These are phyloP conservation scores for Benincasa hispida DNA, from an alignment of 306 rosid genomes.

Conservation along the genomic window DNA sequence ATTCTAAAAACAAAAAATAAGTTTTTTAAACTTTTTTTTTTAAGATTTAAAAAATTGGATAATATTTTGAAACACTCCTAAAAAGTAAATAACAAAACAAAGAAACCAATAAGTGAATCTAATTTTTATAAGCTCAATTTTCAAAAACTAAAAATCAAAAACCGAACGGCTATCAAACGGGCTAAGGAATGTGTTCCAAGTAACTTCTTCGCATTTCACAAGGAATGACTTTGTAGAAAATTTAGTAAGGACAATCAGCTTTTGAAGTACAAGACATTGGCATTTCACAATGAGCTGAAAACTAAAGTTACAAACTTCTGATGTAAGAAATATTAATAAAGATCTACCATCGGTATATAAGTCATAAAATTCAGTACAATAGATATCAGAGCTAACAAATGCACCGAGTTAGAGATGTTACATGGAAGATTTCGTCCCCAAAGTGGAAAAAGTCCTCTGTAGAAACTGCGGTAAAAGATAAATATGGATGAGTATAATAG, in stretches of 20 bases:
- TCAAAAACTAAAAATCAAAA: no score
- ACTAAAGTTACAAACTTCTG: background rate
- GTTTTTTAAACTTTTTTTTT: no score
- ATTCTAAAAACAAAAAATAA: no score
- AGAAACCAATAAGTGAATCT: no score
- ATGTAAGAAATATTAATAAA: background rate
- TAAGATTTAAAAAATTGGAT: no score
- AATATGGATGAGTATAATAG: background rate
- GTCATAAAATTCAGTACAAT: background rate
- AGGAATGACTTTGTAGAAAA: background rate
- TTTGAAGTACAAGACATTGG: background rate
- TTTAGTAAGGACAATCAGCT: background rate
- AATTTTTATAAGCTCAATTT: no score
- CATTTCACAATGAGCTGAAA: background rate
- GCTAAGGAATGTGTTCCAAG: background rate
- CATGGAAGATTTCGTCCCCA: slow-evolving; percentile 84
- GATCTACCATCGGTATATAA: background rate
- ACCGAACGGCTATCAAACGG: no score
- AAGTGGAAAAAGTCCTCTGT: slow-evolving; percentile 48
- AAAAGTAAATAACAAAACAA: no score
- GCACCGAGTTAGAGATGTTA: slow-evolving; percentile 21
- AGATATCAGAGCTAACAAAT: background rate
- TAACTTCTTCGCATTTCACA: background rate
- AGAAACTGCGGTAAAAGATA: slow-evolving; percentile 33
- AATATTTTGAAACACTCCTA: no score